Base-by-base conservation (phyloP, 352 stramenopile genomes). In the Globisporangium barbulae region DNA sequence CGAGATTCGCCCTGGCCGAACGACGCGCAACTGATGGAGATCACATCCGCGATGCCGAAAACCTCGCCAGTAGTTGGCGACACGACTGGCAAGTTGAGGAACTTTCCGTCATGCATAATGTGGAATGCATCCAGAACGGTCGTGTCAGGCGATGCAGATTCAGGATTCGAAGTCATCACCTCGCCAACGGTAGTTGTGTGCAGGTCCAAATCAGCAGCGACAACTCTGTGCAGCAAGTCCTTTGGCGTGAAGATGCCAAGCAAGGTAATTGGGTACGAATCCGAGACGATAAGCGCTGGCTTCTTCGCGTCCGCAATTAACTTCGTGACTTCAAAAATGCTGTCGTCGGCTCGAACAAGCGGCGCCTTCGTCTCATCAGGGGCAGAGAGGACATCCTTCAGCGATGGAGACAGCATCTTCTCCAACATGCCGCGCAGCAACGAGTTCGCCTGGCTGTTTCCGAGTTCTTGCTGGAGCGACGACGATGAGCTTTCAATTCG, bases 221-320 rank as follows among this genome's bases (percentile, higher is more conserved):
- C 85, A 13, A 98, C 97, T n/a, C 97, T 83, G 49, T 90, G 92
- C 70, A 99, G 87, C 61, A 99, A 82, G 72, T 99, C 97, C 79
- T 99, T 99, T 33, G 97, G 96, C 0, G 96, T 98, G 64, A 99
- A 98, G 64, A 99, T 99, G 50, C 97, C 97, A 45, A 98, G 78
- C 2, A 99, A 77, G 15, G 89, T 72, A 1, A 69, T 65, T 22
- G 70, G 65, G n/a, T 82, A 70, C 8, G 78, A 72, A 3, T 87
- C 77, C 3, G 85, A 88, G 0, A 96, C 79, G 12, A 96, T 75
- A 17, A 96, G 71, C 22, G 78, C 88, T 19, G 87, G 86, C 59
- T 90, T 89, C 60, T 88, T 89, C 0, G 82, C 81, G 30, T 89
- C 79, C 3, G 85, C 82, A 71, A 96, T 96, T 56, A 85, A 81